These are phyloP conservation scores for Danielozyma ontarioensis DNA, from an alignment of 805 yeast genomes.

Conservation along the genomic window DNA sequence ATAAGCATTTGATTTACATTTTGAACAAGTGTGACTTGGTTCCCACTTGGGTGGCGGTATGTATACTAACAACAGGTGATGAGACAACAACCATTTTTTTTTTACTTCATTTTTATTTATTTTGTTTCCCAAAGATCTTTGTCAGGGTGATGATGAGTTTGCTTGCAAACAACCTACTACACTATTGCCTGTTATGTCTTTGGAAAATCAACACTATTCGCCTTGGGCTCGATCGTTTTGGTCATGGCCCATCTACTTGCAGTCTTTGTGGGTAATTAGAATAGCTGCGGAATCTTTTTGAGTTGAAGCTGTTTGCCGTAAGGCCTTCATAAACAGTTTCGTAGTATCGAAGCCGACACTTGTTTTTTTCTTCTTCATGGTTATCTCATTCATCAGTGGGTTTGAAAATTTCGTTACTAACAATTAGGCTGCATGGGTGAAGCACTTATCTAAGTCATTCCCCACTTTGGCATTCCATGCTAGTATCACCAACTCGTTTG, in stretches of 20 bases:
- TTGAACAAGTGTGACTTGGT: constrained; percentile 96
- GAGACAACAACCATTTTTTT: constrained; percentile 2
- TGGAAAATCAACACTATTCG: constrained; percentile 79
- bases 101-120: constrained; percentile 3
- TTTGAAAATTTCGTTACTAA: constrained; percentile 18
- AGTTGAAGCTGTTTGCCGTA: constrained; percentile 62
- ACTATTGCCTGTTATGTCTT: constrained; percentile 90
- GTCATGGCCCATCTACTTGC: constrained; percentile 24
- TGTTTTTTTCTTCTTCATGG: constrained; percentile 3
- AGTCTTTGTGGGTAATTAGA: constrained; percentile 43
- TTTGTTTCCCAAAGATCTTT: constrained; percentile 67
- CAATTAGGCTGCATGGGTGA: constrained; percentile 97
- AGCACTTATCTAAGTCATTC: constrained; percentile 81
- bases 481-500: constrained; percentile 93
- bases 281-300: constrained; percentile 59
- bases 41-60: constrained; percentile 99
- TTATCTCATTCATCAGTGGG: constrained; percentile 1
- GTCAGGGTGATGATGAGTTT: constrained; percentile 64
- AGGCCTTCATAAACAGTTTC: constrained; percentile 44
- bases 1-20: constrained; percentile 91
- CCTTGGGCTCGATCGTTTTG: constrained; percentile 48
- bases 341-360: constrained; percentile 88
- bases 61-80: constrained; percentile 34
- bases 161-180: constrained; percentile 26
- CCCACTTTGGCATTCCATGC: constrained; percentile 99